Percentiles rank a stretch among this genome's conserved stretches.
Evolutionary conservation across 1,284 basidiomycete genomes (phyloP).

Genomic region (Ustilago trichophora): DNA sequence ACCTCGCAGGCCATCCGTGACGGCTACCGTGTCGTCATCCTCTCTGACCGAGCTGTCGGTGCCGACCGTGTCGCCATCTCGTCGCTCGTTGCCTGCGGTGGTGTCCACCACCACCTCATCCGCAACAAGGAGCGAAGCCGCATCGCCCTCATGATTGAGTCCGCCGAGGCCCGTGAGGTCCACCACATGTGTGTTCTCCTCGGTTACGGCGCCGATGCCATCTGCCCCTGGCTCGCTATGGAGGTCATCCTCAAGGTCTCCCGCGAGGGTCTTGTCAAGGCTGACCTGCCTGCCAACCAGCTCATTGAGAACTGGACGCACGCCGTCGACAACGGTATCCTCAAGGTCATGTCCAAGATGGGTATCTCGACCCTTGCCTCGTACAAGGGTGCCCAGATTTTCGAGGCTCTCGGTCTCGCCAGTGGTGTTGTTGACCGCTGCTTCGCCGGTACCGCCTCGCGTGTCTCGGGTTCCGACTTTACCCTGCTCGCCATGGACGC

Average conservation of each 20-base stretch:
- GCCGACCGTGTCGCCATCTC: slow-evolving; percentile 60
- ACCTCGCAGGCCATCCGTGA: slow-evolving; percentile 60
- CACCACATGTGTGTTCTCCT: slow-evolving; percentile 65
- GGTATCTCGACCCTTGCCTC: slow-evolving; percentile 63
- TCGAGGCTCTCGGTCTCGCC: slow-evolving; percentile 63
- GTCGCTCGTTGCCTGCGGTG: slow-evolving; percentile 61
- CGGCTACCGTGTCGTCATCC: slow-evolving; percentile 55
- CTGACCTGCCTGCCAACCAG: slow-evolving; percentile 49
- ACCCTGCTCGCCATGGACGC: slow-evolving; percentile 61
- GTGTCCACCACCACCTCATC: slow-evolving; percentile 65
- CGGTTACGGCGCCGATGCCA: slow-evolving; percentile 64
- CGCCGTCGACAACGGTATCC: slow-evolving; percentile 61
- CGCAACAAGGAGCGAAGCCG: slow-evolving; percentile 64
- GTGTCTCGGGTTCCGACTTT: slow-evolving; percentile 60
- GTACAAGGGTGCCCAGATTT: slow-evolving; percentile 66
- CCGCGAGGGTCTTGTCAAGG: slow-evolving; percentile 63
- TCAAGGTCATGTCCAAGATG: slow-evolving; percentile 66
- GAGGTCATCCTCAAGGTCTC: slow-evolving; percentile 64
- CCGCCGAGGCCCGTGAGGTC: slow-evolving; percentile 63
- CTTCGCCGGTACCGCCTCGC: slow-evolving; percentile 63
- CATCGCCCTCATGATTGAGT: slow-evolving; percentile 62
- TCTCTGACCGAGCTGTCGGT: slow-evolving; percentile 61
- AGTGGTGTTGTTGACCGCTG: slow-evolving; percentile 59
- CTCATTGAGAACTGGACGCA: slow-evolving; percentile 59
- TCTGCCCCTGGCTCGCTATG: slow-evolving; percentile 64